Evolutionary conservation across 2,329 filamentous ascomycete genomes (phyloP).

Genomic region (Endoconidiophora polonica): DNA sequence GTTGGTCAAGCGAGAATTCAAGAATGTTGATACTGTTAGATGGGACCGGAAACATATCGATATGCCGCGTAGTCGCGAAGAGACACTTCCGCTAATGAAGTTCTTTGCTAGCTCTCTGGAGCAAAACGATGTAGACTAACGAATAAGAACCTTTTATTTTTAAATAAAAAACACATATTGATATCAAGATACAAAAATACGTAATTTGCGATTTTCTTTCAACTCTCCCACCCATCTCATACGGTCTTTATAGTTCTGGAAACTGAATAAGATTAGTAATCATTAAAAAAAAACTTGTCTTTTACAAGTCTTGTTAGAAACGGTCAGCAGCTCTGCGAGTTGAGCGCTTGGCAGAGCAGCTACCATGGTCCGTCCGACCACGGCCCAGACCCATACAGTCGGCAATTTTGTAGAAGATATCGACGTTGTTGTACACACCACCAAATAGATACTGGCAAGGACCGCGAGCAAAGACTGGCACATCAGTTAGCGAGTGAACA

Average conservation of each 20-base stretch:
- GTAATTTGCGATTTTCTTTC: background rate
- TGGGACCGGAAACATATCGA: conserved; percentile 57
- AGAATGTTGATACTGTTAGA: conserved; percentile 46
- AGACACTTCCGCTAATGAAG: conserved; percentile 82
- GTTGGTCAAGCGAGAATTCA: conserved; percentile 49
- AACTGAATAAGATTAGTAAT: background rate
- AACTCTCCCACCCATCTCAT: background rate
- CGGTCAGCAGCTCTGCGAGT: conserved; percentile 9
- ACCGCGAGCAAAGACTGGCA: conserved; percentile 61
- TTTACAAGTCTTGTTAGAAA: conserved; percentile 6
- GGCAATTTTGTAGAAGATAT: conserved; percentile 61
- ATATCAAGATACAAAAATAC: too few relatives aligned
- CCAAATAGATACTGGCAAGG: conserved; percentile 65
- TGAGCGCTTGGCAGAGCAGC: conserved; percentile 1
- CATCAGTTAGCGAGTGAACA: conserved; percentile 62
- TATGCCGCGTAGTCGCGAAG: conserved; percentile 71
- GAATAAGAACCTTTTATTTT: too few relatives aligned
- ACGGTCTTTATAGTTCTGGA: background rate
- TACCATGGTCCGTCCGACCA: conserved; percentile 7
- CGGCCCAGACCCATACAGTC: conserved; percentile 42
- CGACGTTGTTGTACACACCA: conserved; percentile 53
- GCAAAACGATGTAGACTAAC: too few relatives aligned
- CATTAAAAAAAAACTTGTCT: background rate
- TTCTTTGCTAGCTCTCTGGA: conserved; percentile 43
- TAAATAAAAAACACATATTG: too few relatives aligned